Evolutionary conservation across 176 grass and related monocot species (phyloP).

Genomic region (Carex littledalei): DNA sequence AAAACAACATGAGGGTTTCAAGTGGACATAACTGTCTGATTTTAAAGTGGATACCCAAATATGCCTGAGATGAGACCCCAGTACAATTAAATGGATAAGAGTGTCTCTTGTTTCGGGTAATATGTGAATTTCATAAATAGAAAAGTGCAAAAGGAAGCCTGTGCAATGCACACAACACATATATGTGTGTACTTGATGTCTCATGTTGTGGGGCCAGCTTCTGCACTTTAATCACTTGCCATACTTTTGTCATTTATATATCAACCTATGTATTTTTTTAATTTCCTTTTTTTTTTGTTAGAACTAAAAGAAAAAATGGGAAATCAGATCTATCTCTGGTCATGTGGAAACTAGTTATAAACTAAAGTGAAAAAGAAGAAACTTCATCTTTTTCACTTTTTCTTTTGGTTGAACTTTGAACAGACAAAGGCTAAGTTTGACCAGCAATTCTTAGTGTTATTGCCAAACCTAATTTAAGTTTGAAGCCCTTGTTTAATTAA

Average conservation of each 20-base stretch:
- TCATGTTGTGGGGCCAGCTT: not conserved
- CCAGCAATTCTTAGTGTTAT: not conserved
- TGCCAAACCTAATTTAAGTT: not conserved
- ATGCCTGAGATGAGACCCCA: not conserved
- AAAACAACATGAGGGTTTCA: not conserved
- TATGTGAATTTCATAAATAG: not conserved
- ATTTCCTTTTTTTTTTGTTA: not conserved
- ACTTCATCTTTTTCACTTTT: slow-evolving; percentile 9
- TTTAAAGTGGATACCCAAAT: not conserved
- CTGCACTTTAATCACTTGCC: slow-evolving; percentile 5
- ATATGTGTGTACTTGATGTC: not conserved
- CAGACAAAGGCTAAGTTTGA: not conserved
- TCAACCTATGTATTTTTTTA: not conserved
- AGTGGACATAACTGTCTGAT: not conserved
- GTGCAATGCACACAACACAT: not conserved
- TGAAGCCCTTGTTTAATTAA: not conserved
- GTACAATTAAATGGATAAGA: not conserved
- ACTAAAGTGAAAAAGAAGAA: slow-evolving; percentile 12
- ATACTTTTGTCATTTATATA: not conserved
- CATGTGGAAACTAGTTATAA: not conserved
- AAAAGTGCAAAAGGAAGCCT: not conserved
- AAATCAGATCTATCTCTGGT: too few species aligned
- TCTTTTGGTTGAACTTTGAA: slow-evolving; percentile 19
- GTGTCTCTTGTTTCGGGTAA: too few species aligned
- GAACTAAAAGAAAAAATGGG: not conserved